These are phyloP conservation scores for Starmerella asiatica DNA, from an alignment of 805 yeast genomes.

Conservation along the genomic window DNA sequence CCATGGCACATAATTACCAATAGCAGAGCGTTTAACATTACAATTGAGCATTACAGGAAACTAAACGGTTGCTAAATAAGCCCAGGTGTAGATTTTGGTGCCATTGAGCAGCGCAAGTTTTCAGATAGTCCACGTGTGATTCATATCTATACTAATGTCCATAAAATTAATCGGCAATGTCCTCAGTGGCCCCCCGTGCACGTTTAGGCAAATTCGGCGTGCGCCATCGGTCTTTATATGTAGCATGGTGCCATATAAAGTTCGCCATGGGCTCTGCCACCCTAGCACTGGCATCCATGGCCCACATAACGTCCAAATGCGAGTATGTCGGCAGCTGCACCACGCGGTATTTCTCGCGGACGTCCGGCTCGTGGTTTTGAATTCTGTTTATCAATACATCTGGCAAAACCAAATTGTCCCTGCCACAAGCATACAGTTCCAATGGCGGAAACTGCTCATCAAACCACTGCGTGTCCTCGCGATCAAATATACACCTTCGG, in stretches of 20 bases:
- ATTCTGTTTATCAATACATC: constrained; percentile 52
- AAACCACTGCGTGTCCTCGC: constrained; percentile 32
- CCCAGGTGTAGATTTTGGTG: too few species aligned
- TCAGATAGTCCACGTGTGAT: too few species aligned
- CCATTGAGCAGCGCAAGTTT: too few species aligned
- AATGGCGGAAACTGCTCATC: constrained; percentile 41
- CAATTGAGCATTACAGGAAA: too few species aligned
- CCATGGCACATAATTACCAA: too few species aligned
- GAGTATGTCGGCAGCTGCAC: constrained; percentile 49
- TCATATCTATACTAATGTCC: too few species aligned
- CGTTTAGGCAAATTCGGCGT: not conserved
- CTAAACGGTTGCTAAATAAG: too few species aligned
- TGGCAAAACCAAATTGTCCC: constrained; percentile 71
- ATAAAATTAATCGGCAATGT: too few species aligned
- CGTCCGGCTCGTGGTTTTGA: constrained; percentile 37
- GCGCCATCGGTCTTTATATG: constrained; percentile 5
- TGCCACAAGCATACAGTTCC: constrained; percentile 54
- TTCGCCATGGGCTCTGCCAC: constrained; percentile 40
- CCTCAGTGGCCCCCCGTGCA: too few species aligned
- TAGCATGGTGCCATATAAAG: constrained; percentile 20
- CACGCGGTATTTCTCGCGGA: constrained; percentile 16
- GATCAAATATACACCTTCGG: constrained; percentile 42
- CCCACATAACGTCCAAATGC: constrained; percentile 90
- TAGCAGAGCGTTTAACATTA: too few species aligned
- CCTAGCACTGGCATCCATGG: constrained; percentile 53